Conservation (phyloP, 108 stramenopile species). For the Fragilaria crotonensis region DNA sequence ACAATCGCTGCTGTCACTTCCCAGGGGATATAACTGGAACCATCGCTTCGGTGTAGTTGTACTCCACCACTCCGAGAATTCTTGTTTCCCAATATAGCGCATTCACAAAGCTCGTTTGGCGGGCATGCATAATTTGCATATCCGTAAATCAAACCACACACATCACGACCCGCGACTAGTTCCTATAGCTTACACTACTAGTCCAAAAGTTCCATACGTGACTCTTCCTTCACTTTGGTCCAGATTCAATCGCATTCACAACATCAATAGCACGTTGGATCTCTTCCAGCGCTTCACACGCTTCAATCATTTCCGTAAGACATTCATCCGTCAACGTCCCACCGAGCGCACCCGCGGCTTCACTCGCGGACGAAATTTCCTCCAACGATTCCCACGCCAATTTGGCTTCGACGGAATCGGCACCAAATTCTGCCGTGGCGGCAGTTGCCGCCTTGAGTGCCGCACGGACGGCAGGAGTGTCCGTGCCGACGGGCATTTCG, state of each 20-base stretch:
- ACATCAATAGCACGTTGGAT: slow-evolving; percentile 20
- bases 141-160: no score
- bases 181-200: no score
- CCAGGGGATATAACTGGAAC: no score
- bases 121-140: no score
- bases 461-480: slow-evolving; percentile 19
- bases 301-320: slow-evolving; percentile 33
- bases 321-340: slow-evolving; percentile 36
- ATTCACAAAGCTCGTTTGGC: no score
- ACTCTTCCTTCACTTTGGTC: background rate
- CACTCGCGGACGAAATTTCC: slow-evolving; percentile 30
- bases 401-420: slow-evolving; percentile 45
- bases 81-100: no score
- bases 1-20: no score
- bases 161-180: no score
- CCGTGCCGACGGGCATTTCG: background rate
- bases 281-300: slow-evolving; percentile 43
- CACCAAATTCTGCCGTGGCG: slow-evolving; percentile 39
- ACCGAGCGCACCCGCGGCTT: background rate
- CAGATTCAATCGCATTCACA: background rate
- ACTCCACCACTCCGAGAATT: no score
- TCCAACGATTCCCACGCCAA: slow-evolving; percentile 81
- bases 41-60: no score
- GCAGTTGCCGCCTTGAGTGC: slow-evolving; percentile 54
- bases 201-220: no score